Percentiles rank a stretch among this genome's conserved stretches.
Conservation (phyloP, 495 filamentous ascomycete species). For the Penicillium desertorum region DNA sequence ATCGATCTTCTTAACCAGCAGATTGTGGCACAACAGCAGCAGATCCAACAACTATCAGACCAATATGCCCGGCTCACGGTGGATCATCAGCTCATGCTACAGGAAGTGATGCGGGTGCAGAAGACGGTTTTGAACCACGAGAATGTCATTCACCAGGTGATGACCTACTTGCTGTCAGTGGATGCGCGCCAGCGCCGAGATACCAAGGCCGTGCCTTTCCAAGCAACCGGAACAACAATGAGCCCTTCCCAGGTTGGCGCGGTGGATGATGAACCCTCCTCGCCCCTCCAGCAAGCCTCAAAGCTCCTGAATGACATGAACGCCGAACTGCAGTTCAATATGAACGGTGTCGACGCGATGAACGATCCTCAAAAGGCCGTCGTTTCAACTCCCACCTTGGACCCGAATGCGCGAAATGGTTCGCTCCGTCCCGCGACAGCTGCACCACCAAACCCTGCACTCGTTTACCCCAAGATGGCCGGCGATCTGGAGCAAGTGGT, state of each 20-base stretch:
- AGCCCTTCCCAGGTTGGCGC: conserved; percentile 46
- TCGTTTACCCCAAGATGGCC: conserved; percentile 53
- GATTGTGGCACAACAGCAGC: conserved; percentile 85
- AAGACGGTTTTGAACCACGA: conserved; percentile 86
- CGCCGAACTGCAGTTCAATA: conserved; percentile 73
- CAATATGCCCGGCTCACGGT: conserved; percentile 81
- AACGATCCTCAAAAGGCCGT: conserved; percentile 64
- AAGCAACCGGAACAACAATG: conserved; percentile 35
- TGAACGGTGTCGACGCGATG: conserved; percentile 73
- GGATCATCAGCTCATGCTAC: conserved; percentile 81
- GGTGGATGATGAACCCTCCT: conserved; percentile 70
- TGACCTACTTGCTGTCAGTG: conserved; percentile 65
- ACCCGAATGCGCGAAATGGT: conserved; percentile 40
- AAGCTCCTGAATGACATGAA: conserved; percentile 81
- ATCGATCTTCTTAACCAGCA: conserved; percentile 87
- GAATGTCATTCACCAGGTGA: conserved; percentile 70
- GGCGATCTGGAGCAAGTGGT: conserved; percentile 77
- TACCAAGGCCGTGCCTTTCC: conserved; percentile 55
- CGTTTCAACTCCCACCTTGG: conserved; percentile 44
- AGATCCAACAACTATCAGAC: conserved; percentile 81
- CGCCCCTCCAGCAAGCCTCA: conserved; percentile 83
- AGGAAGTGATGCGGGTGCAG: conserved; percentile 83
- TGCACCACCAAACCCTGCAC: conserved; percentile 48
- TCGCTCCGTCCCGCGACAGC: conserved; percentile 46
- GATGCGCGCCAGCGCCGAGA: conserved; percentile 66